Conservation (phyloP, 805 yeast species). For the Blastobotrys chiropterorum region DNA sequence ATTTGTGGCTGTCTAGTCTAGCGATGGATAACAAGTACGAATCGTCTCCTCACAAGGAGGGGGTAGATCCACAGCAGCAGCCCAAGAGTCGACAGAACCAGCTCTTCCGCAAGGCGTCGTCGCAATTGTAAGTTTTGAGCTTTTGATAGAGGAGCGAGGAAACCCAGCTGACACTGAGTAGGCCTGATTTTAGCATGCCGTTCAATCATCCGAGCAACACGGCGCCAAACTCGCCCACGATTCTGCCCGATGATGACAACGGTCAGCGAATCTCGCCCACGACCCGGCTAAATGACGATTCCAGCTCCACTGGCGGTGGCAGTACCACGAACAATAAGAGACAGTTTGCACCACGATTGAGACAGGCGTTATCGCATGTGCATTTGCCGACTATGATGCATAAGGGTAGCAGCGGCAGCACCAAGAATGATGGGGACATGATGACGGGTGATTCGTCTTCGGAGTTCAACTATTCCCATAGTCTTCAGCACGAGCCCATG, state of each 20-base stretch:
- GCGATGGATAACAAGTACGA: not conserved
- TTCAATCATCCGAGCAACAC: not conserved
- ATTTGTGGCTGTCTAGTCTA: not conserved
- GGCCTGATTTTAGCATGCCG: not conserved
- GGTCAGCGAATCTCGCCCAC: not conserved
- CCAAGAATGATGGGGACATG: not conserved
- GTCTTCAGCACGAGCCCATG: not conserved
- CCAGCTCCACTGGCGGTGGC: not conserved
- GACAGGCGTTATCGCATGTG: conserved; percentile 17
- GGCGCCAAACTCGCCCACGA: not conserved
- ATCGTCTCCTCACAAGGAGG: not conserved
- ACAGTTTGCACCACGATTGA: conserved; percentile 10
- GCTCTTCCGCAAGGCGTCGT: not conserved
- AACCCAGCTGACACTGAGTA: no score
- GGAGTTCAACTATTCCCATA: not conserved
- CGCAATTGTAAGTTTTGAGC: not conserved
- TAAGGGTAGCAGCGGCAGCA: conserved; percentile 3
- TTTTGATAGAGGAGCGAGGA: no score
- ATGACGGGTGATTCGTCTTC: not conserved
- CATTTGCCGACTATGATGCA: conserved; percentile 12
- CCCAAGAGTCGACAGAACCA: not conserved
- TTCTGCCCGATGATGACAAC: conserved; percentile 1
- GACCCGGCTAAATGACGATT: not conserved
- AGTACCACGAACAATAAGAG: not conserved
- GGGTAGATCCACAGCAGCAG: not conserved